These are phyloP conservation scores for Truncatella angustata DNA, from an alignment of 2,329 filamentous ascomycete genomes.

Conservation along the genomic window DNA sequence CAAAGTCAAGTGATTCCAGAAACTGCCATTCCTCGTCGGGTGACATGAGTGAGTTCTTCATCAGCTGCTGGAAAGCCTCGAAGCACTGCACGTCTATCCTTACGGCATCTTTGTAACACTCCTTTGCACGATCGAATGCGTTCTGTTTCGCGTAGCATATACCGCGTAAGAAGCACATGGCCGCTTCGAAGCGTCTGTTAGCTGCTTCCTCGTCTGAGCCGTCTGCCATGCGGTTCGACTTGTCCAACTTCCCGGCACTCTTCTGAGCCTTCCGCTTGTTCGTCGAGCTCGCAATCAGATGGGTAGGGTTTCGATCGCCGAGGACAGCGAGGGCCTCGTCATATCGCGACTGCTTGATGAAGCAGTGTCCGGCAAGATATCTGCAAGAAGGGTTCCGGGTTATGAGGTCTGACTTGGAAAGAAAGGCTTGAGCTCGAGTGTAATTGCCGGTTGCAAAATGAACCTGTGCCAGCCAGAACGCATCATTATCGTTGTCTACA, in stretches of 20 bases:
- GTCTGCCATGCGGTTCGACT: slow-evolving; percentile 25
- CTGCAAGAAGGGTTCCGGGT: slow-evolving; percentile 80
- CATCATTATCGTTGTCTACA: slow-evolving; percentile 86
- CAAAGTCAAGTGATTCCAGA: slow-evolving; percentile 85
- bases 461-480: slow-evolving; percentile 96
- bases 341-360: slow-evolving; percentile 87
- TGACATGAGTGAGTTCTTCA: slow-evolving; percentile 90
- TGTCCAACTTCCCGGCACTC: slow-evolving; percentile 20
- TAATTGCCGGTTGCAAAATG: slow-evolving; percentile 97
- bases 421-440: slow-evolving; percentile 82
- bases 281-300: slow-evolving; percentile 68
- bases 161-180: slow-evolving; percentile 94
- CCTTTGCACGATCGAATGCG: slow-evolving; percentile 93
- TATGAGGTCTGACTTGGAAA: slow-evolving; percentile 80
- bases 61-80: slow-evolving; percentile 95
- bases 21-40: slow-evolving; percentile 90
- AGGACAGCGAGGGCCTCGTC: slow-evolving; percentile 85
- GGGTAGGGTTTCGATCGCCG: slow-evolving; percentile 90
- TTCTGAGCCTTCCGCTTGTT: slow-evolving; percentile 68
- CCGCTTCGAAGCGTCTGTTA: slow-evolving; percentile 85
- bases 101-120: slow-evolving; percentile 97
- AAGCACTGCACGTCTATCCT: slow-evolving; percentile 97
- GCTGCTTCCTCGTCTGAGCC: slow-evolving; percentile 62
- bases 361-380: slow-evolving; percentile 91
- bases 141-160: slow-evolving; percentile 97